phyloP scores from a whole-genome alignment of 768 basidiomycete species.

The Macrolepiota albuminosa region DNA sequence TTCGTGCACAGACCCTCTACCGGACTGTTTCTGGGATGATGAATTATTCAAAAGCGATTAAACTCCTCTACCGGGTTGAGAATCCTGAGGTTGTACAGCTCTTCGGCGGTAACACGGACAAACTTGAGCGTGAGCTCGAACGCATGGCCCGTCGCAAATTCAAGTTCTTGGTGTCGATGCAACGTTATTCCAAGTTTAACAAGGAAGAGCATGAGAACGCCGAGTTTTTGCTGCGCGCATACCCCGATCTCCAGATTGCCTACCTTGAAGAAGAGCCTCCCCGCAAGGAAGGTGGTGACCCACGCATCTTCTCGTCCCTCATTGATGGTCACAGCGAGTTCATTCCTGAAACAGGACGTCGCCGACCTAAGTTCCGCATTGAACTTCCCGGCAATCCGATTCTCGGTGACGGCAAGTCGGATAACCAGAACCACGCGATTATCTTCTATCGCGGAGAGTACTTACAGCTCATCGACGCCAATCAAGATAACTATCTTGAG shows the following conservation, averaged over 20 bases:
- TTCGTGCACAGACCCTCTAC: constrained; percentile 97
- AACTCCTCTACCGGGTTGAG: constrained; percentile 97
- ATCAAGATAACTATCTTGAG: constrained; percentile 99
- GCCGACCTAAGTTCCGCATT: constrained; percentile 96
- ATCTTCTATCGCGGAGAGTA: constrained; percentile 99
- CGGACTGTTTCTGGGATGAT: constrained; percentile 99
- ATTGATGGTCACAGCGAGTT: constrained; percentile 99
- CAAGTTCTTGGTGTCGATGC: constrained; percentile 99
- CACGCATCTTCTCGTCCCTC: constrained; percentile 90
- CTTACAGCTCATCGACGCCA: constrained; percentile 98
- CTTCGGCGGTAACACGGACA: constrained; percentile 97
- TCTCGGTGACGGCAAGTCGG: constrained; percentile 97
- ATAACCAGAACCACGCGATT: constrained; percentile 99
- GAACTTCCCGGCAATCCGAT: constrained; percentile 99
- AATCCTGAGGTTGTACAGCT: constrained; percentile 98
- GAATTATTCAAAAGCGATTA: constrained; percentile 99
- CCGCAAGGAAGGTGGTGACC: constrained; percentile 91
- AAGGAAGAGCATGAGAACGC: constrained; percentile 99
- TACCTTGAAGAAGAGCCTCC: constrained; percentile 96
- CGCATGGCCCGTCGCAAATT: constrained; percentile 98
- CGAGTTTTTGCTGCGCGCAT: constrained; percentile 94
- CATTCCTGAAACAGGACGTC: constrained; percentile 78
- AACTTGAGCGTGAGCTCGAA: constrained; percentile 92
- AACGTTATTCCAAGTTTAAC: constrained; percentile 98
- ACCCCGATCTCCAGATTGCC: constrained; percentile 97